phyloP scores from a whole-genome alignment of 371 early-diverging fungal genomes.

The Rhizomucor miehei region DNA sequence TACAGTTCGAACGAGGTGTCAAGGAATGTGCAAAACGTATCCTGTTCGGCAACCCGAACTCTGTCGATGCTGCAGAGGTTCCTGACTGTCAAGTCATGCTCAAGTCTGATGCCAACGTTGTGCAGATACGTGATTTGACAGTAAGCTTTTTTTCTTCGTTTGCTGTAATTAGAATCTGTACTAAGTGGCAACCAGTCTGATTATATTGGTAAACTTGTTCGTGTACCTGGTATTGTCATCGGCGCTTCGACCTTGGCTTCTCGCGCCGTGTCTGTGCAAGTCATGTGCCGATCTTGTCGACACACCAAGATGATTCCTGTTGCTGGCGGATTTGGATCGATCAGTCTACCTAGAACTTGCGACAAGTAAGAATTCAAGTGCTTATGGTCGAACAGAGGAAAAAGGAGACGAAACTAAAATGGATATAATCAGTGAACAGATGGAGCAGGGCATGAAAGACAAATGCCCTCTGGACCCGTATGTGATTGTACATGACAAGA shows the following conservation, averaged over 20 bases:
- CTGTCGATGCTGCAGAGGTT: slow-evolving; percentile 37
- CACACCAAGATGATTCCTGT: slow-evolving; percentile 76
- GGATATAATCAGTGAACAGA: not conserved
- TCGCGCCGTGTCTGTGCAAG: slow-evolving; percentile 84
- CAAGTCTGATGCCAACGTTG: slow-evolving; percentile 78
- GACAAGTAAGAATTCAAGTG: slow-evolving; percentile 51
- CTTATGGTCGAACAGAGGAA: not conserved
- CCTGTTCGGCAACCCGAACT: slow-evolving; percentile 45
- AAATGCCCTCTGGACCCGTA: slow-evolving; percentile 95
- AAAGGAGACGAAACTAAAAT: not conserved
- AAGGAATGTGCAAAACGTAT: slow-evolving; percentile 68
- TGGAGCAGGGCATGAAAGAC: slow-evolving; percentile 7
- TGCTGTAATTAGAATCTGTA: not conserved
- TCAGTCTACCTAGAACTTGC: slow-evolving; percentile 86
- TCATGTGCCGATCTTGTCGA: slow-evolving; percentile 88
- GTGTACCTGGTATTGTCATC: slow-evolving; percentile 97
- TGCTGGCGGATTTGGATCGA: slow-evolving; percentile 82
- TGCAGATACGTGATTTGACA: slow-evolving; percentile 84
- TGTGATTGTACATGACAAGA: slow-evolving; percentile 94
- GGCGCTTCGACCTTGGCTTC: slow-evolving; percentile 89
- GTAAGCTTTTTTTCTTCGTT: slow-evolving; percentile 27
- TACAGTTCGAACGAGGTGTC: slow-evolving; percentile 85
- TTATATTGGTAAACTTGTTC: slow-evolving; percentile 92
- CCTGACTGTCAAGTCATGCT: slow-evolving; percentile 91
- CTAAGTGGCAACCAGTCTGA: slow-evolving; percentile 58